Evolutionary conservation across 164 flowering plant species (phyloP).

Genomic region (Cinnamomum chago): DNA sequence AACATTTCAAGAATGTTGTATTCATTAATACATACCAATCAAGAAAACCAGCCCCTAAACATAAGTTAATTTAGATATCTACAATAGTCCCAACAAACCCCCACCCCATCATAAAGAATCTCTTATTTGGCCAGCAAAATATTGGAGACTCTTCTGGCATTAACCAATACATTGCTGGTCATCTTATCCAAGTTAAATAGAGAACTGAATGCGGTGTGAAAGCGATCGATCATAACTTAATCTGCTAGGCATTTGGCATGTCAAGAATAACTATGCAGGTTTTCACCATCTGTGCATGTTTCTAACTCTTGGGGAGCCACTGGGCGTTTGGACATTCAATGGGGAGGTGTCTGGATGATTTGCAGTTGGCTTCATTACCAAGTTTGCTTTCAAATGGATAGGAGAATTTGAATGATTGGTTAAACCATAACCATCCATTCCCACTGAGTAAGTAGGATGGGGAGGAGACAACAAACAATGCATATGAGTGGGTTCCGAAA

Average conservation of each 20-base stretch:
- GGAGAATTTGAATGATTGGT: slow-evolving; percentile 8
- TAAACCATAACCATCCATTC: slow-evolving; percentile 14
- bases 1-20: background rate
- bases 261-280: background rate
- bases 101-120: background rate
- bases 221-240: background rate
- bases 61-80: too few relatives aligned
- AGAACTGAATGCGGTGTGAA: background rate
- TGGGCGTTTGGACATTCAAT: slow-evolving; percentile 7
- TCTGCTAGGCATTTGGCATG: background rate
- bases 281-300: slow-evolving; percentile 8
- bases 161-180: background rate
- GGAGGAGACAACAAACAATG: slow-evolving; percentile 68
- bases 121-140: background rate
- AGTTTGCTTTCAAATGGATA: background rate
- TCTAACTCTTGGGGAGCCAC: slow-evolving; percentile 21
- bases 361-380: slow-evolving; percentile 7
- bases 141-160: too few relatives aligned
- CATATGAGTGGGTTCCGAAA: slow-evolving; percentile 36
- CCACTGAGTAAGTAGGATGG: slow-evolving; percentile 39
- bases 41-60: background rate
- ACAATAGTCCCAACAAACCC: too few relatives aligned
- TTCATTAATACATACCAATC: background rate
- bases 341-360: slow-evolving; percentile 12
- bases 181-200: background rate